A percentile compares a stretch with the other conserved stretches of the same genome.
These are phyloP conservation scores for Cadophora sp. DNA, from an alignment of 2,329 filamentous ascomycete genomes.

Conservation along the genomic window DNA sequence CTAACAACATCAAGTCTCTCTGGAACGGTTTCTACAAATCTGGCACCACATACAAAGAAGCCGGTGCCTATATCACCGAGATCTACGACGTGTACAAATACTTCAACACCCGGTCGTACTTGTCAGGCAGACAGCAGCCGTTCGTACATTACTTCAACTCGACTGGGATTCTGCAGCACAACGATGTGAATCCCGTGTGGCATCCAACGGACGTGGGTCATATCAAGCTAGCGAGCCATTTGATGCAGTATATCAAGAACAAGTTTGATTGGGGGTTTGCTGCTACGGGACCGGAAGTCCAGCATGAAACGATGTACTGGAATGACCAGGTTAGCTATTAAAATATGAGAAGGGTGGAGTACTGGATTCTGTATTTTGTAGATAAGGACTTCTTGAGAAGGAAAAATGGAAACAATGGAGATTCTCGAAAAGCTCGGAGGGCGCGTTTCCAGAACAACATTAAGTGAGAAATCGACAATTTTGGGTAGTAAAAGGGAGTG, in stretches of 20 bases:
- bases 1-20: slow-evolving; percentile 50
- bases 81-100: slow-evolving; percentile 58
- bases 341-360: too few relatives aligned
- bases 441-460: too few relatives aligned
- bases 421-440: too few relatives aligned
- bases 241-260: slow-evolving; percentile 63
- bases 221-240: slow-evolving; percentile 65
- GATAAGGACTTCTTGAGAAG: too few relatives aligned
- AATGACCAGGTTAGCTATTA: slow-evolving; percentile 49
- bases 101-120: slow-evolving; percentile 56
- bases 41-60: slow-evolving; percentile 58
- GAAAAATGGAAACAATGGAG: too few relatives aligned
- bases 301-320: slow-evolving; percentile 59
- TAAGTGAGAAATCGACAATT: too few relatives aligned
- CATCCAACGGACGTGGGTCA: slow-evolving; percentile 68
- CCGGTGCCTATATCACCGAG: slow-evolving; percentile 55
- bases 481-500: too few relatives aligned
- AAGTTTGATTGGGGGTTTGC: slow-evolving; percentile 63
- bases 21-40: slow-evolving; percentile 60
- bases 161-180: slow-evolving; percentile 65
- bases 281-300: slow-evolving; percentile 60
- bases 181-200: slow-evolving; percentile 63
- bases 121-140: slow-evolving; percentile 38
- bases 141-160: slow-evolving; percentile 69
- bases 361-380: too few relatives aligned